Percentiles rank a stretch among this genome's conserved stretches.
These are phyloP conservation scores for Paramecium octaurelia DNA, from an alignment of 73 alveolate genomes.

Conservation along the genomic window DNA sequence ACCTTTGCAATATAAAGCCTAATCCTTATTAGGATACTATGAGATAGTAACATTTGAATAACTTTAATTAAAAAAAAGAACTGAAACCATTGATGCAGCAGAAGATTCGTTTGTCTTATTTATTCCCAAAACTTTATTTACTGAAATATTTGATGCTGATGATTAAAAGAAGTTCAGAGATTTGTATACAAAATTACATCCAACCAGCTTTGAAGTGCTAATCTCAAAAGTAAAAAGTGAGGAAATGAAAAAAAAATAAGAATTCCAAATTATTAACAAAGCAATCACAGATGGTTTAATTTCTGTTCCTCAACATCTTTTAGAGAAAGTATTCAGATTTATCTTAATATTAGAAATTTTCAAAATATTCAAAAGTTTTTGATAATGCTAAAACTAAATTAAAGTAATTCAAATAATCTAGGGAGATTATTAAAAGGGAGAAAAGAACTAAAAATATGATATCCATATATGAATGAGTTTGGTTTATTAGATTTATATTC, in stretches of 20 bases:
- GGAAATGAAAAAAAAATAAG: constrained; percentile 34
- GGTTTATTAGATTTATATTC: neutral
- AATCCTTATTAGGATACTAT: constrained; percentile 48
- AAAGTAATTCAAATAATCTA: neutral
- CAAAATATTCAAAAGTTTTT: constrained; percentile 3
- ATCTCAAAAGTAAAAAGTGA: constrained; percentile 44
- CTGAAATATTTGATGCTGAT: constrained; percentile 56
- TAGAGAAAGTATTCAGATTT: neutral
- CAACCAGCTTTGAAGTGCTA: constrained; percentile 44
- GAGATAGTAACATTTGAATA: constrained; percentile 43
- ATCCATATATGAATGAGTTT: constrained; percentile 19
- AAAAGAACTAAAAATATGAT: neutral
- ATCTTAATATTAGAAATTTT: neutral
- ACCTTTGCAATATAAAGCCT: constrained; percentile 37
- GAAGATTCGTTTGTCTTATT: constrained; percentile 52
- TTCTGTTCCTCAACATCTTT: neutral
- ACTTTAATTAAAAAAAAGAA: neutral
- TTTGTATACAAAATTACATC: constrained; percentile 26
- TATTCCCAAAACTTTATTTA: neutral
- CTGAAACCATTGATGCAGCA: constrained; percentile 61
- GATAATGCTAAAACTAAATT: constrained; percentile 17
- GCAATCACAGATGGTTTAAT: constrained; percentile 2
- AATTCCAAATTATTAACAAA: neutral
- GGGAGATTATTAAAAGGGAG: neutral
- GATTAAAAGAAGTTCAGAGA: constrained; percentile 40